Percentiles rank a stretch among this genome's conserved stretches.
Evolutionary conservation across 495 filamentous ascomycete species (phyloP).

Genomic region (Penicillium desertorum): DNA sequence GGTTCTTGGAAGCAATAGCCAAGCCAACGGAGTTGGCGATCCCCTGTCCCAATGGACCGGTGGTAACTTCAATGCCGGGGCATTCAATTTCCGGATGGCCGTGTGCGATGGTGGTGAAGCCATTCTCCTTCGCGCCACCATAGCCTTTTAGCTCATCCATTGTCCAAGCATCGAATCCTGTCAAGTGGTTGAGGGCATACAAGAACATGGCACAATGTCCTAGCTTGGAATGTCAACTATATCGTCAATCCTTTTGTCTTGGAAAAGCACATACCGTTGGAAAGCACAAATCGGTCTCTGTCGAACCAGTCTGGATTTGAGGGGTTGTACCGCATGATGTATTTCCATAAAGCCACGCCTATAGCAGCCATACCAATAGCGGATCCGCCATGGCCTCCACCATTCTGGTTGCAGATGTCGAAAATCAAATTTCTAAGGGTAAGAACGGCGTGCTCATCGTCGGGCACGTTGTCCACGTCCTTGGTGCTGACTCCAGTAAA

Average conservation of each 20-base stretch:
- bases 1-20: conserved; percentile 54
- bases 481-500: no score
- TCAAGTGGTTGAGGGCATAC: conserved; percentile 49
- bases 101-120: conserved; percentile 27
- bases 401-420: conserved; percentile 40
- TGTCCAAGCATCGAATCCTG: conserved; percentile 50
- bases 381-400: conserved; percentile 54
- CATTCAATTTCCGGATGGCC: conserved; percentile 53
- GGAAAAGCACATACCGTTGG: conserved; percentile 27
- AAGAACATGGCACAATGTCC: conserved; percentile 45
- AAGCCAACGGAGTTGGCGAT: conserved; percentile 58
- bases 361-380: conserved; percentile 90
- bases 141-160: conserved; percentile 52
- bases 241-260: no score
- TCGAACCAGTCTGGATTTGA: conserved; percentile 86
- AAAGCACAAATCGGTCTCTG: conserved; percentile 85
- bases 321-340: conserved; percentile 88
- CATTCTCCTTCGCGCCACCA: conserved; percentile 39
- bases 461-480: neutral
- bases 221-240: no score
- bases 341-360: conserved; percentile 84
- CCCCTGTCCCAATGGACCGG: conserved; percentile 57
- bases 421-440: conserved; percentile 45
- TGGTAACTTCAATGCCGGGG: conserved; percentile 55
- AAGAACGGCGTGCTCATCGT: conserved; percentile 34